Base-by-base conservation (phyloP, 2,329 filamentous ascomycete species). In the Cladosporium sphaerospermum region DNA sequence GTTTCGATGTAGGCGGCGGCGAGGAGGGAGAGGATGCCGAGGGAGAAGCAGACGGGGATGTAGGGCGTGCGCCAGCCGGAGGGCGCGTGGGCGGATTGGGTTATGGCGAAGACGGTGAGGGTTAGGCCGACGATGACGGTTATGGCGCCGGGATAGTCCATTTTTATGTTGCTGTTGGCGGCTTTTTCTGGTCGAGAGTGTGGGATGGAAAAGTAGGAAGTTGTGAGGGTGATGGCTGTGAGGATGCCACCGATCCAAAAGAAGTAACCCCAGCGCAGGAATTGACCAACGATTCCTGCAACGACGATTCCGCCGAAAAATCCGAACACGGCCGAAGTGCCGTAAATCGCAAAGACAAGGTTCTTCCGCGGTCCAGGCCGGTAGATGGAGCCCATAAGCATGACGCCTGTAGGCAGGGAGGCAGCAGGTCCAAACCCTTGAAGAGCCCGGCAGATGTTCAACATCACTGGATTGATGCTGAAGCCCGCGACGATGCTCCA, bases 31-130 rank as follows among this genome's bases (percentile, higher is more conserved):
- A 88, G 54, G 5, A 78, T 70, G 0, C 88, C 87, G 1, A 85
- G 34, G 3, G 81, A 70, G 41, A 91, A 78, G 0, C 81, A 80
- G 7, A 82, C 72, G 37, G 79, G 79, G 31, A 91, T 82, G 59
- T 89, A 88, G 1, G 85, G 84, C 0, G 84, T 88, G 18, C 68
- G 73, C 86, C 86, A 91, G 1, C 83, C 80, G 3, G 81, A 66
- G 0, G 83, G 78, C 0, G 85, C 85, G 64, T 87, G 81, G 0
- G 83, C 79, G 5, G 83, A 84, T 44, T 88, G 83, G 0, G 86
- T 89, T 47, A 92, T 78, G 0, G 86, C 84, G 62, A 84, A 91
- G 0, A 89, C 83, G 9, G 88, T 74, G 23, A 92, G 74, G 1
- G 85, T 74, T 9, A 89, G 68, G 0, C 83, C 86, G 0, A 78